Percentiles rank a stretch among this genome's conserved stretches.
Evolutionary conservation across 1,284 basidiomycete genomes (phyloP).

Genomic region (Trametes sp.): DNA sequence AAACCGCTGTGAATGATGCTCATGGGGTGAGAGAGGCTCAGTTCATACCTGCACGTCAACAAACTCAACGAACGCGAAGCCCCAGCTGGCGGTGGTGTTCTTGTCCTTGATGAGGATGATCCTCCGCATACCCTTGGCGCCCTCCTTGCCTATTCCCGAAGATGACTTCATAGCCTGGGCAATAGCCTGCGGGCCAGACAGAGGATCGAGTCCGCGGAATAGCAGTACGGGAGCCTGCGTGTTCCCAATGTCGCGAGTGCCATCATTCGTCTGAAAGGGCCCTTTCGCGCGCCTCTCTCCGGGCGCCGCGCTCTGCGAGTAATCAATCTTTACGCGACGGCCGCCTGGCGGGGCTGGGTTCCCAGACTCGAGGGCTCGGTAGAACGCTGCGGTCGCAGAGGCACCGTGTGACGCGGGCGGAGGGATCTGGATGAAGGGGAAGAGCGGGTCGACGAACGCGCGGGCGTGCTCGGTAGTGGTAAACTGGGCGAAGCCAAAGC

Average conservation of each 20-base stretch:
- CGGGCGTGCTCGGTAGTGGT: constrained; percentile 82
- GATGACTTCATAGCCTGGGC: constrained; percentile 78
- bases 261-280: constrained; percentile 81
- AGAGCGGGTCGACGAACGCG: constrained; percentile 87
- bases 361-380: constrained; percentile 72
- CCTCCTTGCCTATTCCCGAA: constrained; percentile 70
- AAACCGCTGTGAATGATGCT: constrained; percentile 25
- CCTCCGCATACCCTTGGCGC: constrained; percentile 84
- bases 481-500: constrained; percentile 95
- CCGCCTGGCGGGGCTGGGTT: constrained; percentile 62
- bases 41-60: constrained; percentile 76
- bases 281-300: constrained; percentile 67
- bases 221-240: constrained; percentile 81
- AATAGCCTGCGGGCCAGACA: constrained; percentile 87
- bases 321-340: constrained; percentile 90
- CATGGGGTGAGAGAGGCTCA: background rate
- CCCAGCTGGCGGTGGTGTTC: constrained; percentile 83
- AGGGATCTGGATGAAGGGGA: constrained; percentile 85
- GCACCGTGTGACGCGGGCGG: constrained; percentile 84
- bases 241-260: constrained; percentile 92
- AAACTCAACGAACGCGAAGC: constrained; percentile 93
- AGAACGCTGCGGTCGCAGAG: constrained; percentile 70
- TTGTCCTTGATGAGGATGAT: constrained; percentile 90
- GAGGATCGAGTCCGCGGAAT: constrained; percentile 86
- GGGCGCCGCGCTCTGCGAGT: constrained; percentile 80